Percentiles rank a stretch among this genome's conserved stretches.
phyloP scores from a whole-genome alignment of 345 rosid species.

The Turritis glabra region DNA sequence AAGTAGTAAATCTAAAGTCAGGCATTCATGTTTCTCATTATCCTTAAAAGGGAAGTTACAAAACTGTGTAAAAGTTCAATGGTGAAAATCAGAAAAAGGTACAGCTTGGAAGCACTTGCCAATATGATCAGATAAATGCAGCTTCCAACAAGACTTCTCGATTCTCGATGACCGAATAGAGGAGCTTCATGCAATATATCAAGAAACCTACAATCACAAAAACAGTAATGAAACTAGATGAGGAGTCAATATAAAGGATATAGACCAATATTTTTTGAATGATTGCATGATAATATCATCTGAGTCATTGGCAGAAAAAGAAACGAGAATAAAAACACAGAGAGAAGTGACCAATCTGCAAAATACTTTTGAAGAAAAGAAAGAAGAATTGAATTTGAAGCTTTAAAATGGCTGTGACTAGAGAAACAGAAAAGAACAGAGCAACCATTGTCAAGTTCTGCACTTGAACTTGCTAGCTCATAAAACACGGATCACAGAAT shows the following conservation, averaged over 20 bases:
- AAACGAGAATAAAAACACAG: neutral
- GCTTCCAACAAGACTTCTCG: slow-evolving; percentile 73
- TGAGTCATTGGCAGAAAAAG: neutral
- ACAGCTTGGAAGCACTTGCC: slow-evolving; percentile 48
- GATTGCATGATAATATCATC: neutral
- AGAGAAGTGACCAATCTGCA: neutral
- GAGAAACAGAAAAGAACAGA: neutral
- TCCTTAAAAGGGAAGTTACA: neutral
- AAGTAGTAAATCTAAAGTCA: slow-evolving; percentile 15
- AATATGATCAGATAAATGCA: slow-evolving; percentile 63
- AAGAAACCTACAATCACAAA: slow-evolving; percentile 59
- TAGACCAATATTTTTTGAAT: neutral
- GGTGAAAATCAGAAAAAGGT: neutral
- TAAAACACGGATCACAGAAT: neutral
- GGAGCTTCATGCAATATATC: slow-evolving; percentile 98
- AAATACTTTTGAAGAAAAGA: neutral
- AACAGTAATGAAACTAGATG: slow-evolving; percentile 15
- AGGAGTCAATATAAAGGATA: neutral
- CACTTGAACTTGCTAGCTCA: neutral
- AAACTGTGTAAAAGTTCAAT: neutral
- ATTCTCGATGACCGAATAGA: slow-evolving; percentile 78
- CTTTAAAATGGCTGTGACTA: neutral
- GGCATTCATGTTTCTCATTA: neutral
- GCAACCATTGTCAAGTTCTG: neutral
- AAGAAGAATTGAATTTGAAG: neutral